Base-by-base conservation (phyloP, 371 early-diverging fungal genomes). In the Mortierella sp. region DNA sequence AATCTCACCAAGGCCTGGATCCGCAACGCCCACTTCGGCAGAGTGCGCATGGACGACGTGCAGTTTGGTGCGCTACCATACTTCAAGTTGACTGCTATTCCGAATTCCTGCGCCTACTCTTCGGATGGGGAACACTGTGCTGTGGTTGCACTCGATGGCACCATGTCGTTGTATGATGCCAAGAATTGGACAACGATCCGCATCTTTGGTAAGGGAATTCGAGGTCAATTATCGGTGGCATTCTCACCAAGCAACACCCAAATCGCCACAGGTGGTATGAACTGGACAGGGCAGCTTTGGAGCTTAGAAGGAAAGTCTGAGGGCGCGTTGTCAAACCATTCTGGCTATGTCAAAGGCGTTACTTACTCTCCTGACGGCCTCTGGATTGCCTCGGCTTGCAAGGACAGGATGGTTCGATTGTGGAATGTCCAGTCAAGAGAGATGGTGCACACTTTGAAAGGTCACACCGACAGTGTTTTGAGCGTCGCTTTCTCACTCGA, bases 161-260 rank as follows among this genome's bases (percentile, higher is more conserved):
- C n/a, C n/a, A n/a, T n/a, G n/a, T n/a, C n/a, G n/a, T n/a, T n/a
- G n/a, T n/a, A n/a, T n/a, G n/a, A n/a, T n/a, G n/a, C n/a, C n/a
- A n/a, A n/a, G n/a, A n/a, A n/a, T n/a, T n/a, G n/a, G n/a, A n/a
- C n/a, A n/a, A n/a, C n/a, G n/a, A n/a, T n/a, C n/a, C n/a, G n/a
- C 55, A 43, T 41, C 53, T 41, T n/a, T 53, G 55, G 1, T 14
- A 16, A 10, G 73, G 47, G 9, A 64, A 64, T 37, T 37, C 52
- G 24, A 55, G 4, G 6, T 37, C 66, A 52, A 26, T 16, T 8
- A 11, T 31, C 66, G 9, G 48, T 72, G 19, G 66, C 47, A 13
- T 72, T 22, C 55, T 72, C 73, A 8, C 73, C 73, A 11, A 39
- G 26, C 65, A 22, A 64, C 37, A 31, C 63, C 9, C 70, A 70